Conservation (phyloP, 2,329 filamentous ascomycete genomes). For the Chaetomium sp. region DNA sequence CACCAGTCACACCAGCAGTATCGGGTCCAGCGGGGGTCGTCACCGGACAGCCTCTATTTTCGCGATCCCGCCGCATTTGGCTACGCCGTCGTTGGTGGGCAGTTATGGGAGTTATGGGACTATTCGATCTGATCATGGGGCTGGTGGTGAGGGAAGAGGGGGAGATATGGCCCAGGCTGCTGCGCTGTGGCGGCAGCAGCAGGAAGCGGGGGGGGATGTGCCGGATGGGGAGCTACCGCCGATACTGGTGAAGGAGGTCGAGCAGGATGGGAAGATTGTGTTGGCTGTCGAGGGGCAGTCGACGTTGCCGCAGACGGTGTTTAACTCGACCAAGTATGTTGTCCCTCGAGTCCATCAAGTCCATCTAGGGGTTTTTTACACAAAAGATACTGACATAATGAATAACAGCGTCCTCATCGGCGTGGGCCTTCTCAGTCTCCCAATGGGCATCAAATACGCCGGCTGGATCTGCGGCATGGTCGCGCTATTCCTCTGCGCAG, state of each 20-base stretch:
- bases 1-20: slow-evolving; percentile 26
- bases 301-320: slow-evolving; percentile 90
- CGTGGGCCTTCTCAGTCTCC: slow-evolving; percentile 81
- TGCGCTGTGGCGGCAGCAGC: slow-evolving; percentile 47
- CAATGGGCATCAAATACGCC: slow-evolving; percentile 78
- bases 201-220: slow-evolving; percentile 41
- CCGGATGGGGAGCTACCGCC: slow-evolving; percentile 60
- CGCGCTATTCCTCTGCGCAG: slow-evolving; percentile 67
- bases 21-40: neutral
- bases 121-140: slow-evolving; percentile 33
- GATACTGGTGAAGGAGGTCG: slow-evolving; percentile 80
- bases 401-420: slow-evolving; percentile 65
- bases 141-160: neutral
- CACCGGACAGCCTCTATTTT: slow-evolving; percentile 45
- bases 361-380: neutral
- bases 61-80: slow-evolving; percentile 52
- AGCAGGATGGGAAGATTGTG: slow-evolving; percentile 80
- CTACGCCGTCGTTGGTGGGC: slow-evolving; percentile 62
- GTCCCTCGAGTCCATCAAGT: neutral
- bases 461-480: slow-evolving; percentile 80
- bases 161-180: slow-evolving; percentile 48
- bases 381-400: neutral
- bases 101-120: slow-evolving; percentile 62
- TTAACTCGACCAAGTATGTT: slow-evolving; percentile 79
- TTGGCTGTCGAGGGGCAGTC: slow-evolving; percentile 85